Base-by-base conservation (phyloP, 2,329 filamentous ascomycete genomes). In the Lasiodiplodia theobromae region DNA sequence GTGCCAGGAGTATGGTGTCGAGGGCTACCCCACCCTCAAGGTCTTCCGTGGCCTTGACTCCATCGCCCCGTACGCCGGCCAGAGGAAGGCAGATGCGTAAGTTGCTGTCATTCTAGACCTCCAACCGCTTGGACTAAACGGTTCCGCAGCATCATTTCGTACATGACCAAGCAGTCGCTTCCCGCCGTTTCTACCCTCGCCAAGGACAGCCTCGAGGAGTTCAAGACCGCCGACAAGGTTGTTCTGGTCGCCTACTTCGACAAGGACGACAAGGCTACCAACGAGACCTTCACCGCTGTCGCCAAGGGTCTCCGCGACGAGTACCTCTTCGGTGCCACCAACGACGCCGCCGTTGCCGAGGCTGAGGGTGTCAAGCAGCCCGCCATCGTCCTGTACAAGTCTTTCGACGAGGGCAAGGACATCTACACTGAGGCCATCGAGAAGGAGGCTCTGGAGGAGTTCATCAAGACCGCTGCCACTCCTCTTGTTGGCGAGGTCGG, bases 1-100 rank as follows among this genome's bases (percentile, higher is more conserved):
- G 74, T 99, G 96, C 89, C 88, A 94, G 82, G 86, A 88, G 75
- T 92, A 92, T 77, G 94, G 93, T 71, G 94, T 99, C 53, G 94
- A 98, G 86, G 96, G 96, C 73, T 99, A 99, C 87, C 96, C 96
- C 71, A 99, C 96, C 73, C 89, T 99, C 79, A 99, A 98, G 90
- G 89, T 99, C 84, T 99, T 99, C 94, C 93, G 95, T 77, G 95
- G 96, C 75, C 82, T 84, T 53, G 93, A 97, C 12, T 93, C 91
- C 80, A 83, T 93, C 79, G 86, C 88, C 73, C 91, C 94, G 72
- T 99, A 99, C 85, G 86, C 86, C 76, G 96, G 96, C 78, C 91
- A 93, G 82, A 89, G 96, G 82, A 97, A 98, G 87, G 91, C 94
- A 73, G 89, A 88, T 82, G 85, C 87, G 85, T 86, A 81, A 77